Evolutionary conservation across 1,139 yeast species (phyloP).

Genomic region (Pichia sp.): DNA sequence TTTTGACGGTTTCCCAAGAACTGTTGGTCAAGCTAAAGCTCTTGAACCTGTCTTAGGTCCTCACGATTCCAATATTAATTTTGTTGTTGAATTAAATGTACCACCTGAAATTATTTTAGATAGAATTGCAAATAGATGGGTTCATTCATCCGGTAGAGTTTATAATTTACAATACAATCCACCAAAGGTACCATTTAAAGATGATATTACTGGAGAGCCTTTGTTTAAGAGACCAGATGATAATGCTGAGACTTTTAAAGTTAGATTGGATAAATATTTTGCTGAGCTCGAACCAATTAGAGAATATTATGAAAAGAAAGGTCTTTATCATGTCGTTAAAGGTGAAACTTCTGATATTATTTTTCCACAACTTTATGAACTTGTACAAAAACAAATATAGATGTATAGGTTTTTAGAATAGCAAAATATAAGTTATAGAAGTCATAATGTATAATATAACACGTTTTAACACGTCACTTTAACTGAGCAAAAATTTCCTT

Average conservation of each 20-base stretch:
- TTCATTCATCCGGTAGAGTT: conserved; percentile 83
- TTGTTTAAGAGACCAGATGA: conserved; percentile 77
- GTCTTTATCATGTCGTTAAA: conserved; percentile 49
- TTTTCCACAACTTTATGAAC: conserved; percentile 56
- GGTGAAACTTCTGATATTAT: conserved; percentile 84
- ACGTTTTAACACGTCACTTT: background rate
- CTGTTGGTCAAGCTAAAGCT: conserved; percentile 59
- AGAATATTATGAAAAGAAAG: conserved; percentile 48
- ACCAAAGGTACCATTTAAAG: conserved; percentile 72
- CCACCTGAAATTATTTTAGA: conserved; percentile 73
- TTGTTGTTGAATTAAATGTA: conserved; percentile 79
- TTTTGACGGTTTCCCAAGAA: conserved; percentile 89
- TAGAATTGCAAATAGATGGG: conserved; percentile 80
- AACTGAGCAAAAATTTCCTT: no score
- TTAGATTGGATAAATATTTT: conserved; percentile 60
- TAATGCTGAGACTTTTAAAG: conserved; percentile 59
- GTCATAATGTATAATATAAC: background rate
- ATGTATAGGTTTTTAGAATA: background rate
- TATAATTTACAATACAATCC: conserved; percentile 85
- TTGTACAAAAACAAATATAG: conserved; percentile 30
- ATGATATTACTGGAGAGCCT: conserved; percentile 86
- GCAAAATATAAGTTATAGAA: background rate
- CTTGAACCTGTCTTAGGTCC: conserved; percentile 43
- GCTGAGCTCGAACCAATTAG: conserved; percentile 56
- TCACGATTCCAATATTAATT: conserved; percentile 43